Percentiles rank a stretch among this genome's conserved stretches.
Evolutionary conservation across 1,284 basidiomycete genomes (phyloP).

Genomic region (Gymnopus androsaceus): DNA sequence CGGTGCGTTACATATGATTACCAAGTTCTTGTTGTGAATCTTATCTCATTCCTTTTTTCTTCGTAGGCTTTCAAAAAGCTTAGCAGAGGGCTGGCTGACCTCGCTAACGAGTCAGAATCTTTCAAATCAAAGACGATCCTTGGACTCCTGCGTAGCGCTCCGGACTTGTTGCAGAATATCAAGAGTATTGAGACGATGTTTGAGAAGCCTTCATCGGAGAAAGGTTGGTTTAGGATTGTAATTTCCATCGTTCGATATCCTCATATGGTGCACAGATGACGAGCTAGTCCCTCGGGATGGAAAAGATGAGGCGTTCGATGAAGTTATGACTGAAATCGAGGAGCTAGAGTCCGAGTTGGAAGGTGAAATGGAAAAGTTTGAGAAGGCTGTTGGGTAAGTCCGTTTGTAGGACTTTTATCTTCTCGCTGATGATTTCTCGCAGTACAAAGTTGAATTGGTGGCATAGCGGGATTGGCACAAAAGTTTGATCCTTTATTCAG

Average conservation of each 20-base stretch:
- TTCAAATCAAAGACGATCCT: slow-evolving; percentile 79
- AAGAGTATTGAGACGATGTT: slow-evolving; percentile 78
- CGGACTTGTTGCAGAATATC: slow-evolving; percentile 73
- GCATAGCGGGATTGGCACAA: slow-evolving; percentile 84
- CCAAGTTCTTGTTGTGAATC: neutral
- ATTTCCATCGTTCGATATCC: neutral
- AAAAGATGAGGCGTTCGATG: slow-evolving; percentile 85
- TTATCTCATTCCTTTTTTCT: neutral
- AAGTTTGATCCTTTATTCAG: slow-evolving; percentile 42
- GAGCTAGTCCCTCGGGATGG: slow-evolving; percentile 76
- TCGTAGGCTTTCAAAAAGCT: slow-evolving; percentile 79
- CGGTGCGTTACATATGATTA: slow-evolving; percentile 45
- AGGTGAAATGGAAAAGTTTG: slow-evolving; percentile 59
- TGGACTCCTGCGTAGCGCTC: slow-evolving; percentile 77
- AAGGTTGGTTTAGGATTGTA: slow-evolving; percentile 45
- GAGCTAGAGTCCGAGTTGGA: slow-evolving; percentile 74
- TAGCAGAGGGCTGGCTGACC: slow-evolving; percentile 62
- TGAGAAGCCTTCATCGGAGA: slow-evolving; percentile 50
- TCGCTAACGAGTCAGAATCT: slow-evolving; percentile 65
- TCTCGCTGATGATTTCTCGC: slow-evolving; percentile 32
- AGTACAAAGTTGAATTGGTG: slow-evolving; percentile 69
- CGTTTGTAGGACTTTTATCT: slow-evolving; percentile 6
- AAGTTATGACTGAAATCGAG: slow-evolving; percentile 68
- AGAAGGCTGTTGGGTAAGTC: slow-evolving; percentile 59
- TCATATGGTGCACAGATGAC: slow-evolving; percentile 44